These are phyloP conservation scores for Boletus mariae DNA, from an alignment of 1,284 basidiomycete genomes.

Conservation along the genomic window DNA sequence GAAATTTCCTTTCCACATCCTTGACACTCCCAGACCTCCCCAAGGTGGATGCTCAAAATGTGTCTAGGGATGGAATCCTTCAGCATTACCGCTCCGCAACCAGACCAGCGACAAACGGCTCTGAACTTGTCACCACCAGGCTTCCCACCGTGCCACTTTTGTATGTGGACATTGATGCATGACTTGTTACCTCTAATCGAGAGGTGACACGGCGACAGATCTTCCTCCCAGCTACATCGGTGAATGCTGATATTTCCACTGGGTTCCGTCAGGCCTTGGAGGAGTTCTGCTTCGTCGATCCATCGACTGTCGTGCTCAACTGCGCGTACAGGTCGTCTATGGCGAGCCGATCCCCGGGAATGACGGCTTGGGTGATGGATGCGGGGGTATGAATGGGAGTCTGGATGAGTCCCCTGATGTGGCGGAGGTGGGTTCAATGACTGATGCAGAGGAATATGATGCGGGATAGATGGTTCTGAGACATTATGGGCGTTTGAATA, in stretches of 20 bases:
- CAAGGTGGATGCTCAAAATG: conserved; percentile 13
- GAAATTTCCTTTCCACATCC: conserved; percentile 9
- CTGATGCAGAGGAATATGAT: not conserved
- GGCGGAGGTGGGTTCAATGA: not conserved
- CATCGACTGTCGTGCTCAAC: conserved; percentile 3
- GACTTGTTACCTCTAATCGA: conserved; percentile 22
- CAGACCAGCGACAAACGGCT: conserved; percentile 12
- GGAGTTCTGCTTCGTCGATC: conserved; percentile 17
- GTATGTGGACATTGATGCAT: conserved; percentile 15
- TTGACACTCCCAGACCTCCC: conserved; percentile 12
- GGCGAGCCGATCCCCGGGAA: not conserved
- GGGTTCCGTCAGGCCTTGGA: conserved; percentile 1
- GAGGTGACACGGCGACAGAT: conserved; percentile 9
- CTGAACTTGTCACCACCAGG: conserved; percentile 14
- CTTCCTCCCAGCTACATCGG: conserved; percentile 13
- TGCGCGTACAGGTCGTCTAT: not conserved
- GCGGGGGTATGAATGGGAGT: too few relatives aligned
- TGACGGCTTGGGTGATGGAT: too few relatives aligned
- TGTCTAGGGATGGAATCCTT: conserved; percentile 22
- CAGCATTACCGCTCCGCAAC: conserved; percentile 12
- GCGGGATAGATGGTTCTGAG: not conserved
- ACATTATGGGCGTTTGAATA: not conserved
- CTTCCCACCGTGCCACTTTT: conserved; percentile 17
- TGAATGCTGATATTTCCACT: conserved; percentile 7
- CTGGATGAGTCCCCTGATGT: not conserved